Base-by-base conservation (phyloP, 2,329 filamentous ascomycete genomes). In the Alternaria burnsii region DNA sequence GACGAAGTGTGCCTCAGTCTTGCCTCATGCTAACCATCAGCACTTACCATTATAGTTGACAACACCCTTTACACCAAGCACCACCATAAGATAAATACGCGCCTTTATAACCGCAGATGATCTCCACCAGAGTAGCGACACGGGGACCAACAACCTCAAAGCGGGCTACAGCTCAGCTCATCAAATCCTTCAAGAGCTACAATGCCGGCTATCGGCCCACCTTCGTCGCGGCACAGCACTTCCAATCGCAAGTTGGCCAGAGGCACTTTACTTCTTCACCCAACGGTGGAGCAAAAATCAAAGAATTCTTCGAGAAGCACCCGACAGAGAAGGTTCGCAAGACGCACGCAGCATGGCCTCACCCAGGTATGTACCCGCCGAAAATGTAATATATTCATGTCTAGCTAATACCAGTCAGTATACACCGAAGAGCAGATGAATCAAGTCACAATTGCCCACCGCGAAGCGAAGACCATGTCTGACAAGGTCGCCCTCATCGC, bases 391-490 rank as follows among this genome's bases (percentile, higher is more conserved):
- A 24, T n/a, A n/a, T n/a, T n/a, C n/a, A 36, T 36, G 20, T 1
- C 14, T 16, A 24, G 43, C 68, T 72, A 51, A 73, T 41, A 40
- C 11, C 5, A 18, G 9, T 30, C 62, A 85, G 89, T 71, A 61
- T 97, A 92, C 78, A 91, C 90, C 28, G 85, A 91, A 73, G 84
- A 91, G 63, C 90, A 97, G 76, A 95, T 98, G 91, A 82, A 86
- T 24, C 75, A 78, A 22, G 87, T 98, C 51, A 82, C 84, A 46
- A 87, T 94, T 4, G 92, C 90, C 22, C 94, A 98, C 75, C 90
- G 94, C 24, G 78, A 89, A 67, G 88, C 91, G 2, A 85, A 88
- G 71, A 90, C 87, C 12, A 84, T 87, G 73, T 91, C 93, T 5
- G 95, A 99, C 76, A 89, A 87, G 81, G 80, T 90, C 4, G 95